These are phyloP conservation scores for Neurospora tetraspora DNA, from an alignment of 495 filamentous ascomycete species.

Conservation along the genomic window DNA sequence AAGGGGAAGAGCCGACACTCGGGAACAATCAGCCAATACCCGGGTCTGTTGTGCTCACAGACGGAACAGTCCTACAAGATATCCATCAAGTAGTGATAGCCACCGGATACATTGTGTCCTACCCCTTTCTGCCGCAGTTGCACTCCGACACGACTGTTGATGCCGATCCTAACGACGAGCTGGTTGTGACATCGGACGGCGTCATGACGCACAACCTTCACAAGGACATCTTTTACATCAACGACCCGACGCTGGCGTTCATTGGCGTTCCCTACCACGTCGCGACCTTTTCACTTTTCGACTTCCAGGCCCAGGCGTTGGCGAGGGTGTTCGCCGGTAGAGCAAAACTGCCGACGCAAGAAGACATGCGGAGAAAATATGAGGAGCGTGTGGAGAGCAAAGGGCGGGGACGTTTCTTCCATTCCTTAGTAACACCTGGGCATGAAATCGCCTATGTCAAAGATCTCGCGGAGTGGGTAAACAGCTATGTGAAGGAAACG, in stretches of 20 bases:
- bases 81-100: constrained; percentile 49
- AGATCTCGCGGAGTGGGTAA: constrained; percentile 45
- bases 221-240: constrained; percentile 58
- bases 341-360: constrained; percentile 36
- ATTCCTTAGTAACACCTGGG: constrained; percentile 36
- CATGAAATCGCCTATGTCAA: constrained; percentile 46
- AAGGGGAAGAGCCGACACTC: constrained; percentile 5
- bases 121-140: constrained; percentile 46
- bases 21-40: constrained; percentile 6
- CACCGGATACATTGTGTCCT: constrained; percentile 54
- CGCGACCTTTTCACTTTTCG: constrained; percentile 54
- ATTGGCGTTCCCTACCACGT: constrained; percentile 52
- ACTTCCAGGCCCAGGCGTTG: constrained; percentile 53
- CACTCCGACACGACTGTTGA: constrained; percentile 25
- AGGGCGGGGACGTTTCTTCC: constrained; percentile 43
- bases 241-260: constrained; percentile 51
- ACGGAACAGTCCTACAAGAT: constrained; percentile 32
- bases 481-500: constrained; percentile 20
- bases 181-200: constrained; percentile 51
- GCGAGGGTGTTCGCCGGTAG: constrained; percentile 46
- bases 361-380: constrained; percentile 46
- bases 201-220: constrained; percentile 57
- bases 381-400: constrained; percentile 28
- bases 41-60: constrained; percentile 20
- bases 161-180: constrained; percentile 33